Evolutionary conservation across 108 stramenopile genomes (phyloP), one percentile per base, ranked within the genome.

Genomic region (Stephanodiscus triporus): DNA sequence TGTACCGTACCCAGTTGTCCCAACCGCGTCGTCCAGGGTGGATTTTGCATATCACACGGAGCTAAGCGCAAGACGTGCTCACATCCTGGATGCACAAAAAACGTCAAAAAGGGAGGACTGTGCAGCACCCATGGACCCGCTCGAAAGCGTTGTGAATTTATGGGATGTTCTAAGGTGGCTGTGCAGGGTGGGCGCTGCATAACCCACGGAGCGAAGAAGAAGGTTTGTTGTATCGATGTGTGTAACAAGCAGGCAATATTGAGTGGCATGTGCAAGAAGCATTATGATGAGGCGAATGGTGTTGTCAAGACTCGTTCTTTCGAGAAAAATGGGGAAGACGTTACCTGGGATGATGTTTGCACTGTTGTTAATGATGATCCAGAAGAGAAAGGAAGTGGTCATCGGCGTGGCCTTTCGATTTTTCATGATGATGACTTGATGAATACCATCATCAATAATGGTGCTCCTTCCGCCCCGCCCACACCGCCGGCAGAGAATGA

Each of bases 21-120:
- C 11, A 95, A 95, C 66, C 88, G 94, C 37, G 94, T 95, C 26
- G 94, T 95, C 55, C 94, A 95, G 79, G 94, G 94, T 50, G 94
- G 94, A 34, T 72, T 88, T 2, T 95, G 94, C 66, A 95, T 95
- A 34, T 45, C 87, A 0, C 94, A 95, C 57, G 94, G 94, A 1
- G 94, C 94, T 2, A 91, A 89, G 75, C 86, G 94, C 10, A 95
- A 95, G 68, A 80, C 62, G 16, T 95, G 94, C 83, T 81, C 83
- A 42, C 87, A 91, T 60, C 90, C 91, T 4, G 91, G 89, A 13
- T 95, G 94, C 57, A 85, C 65, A 20, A 95, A 95, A 73, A 89
- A 95, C 72, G 94, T 95, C 20, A 95, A 95, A 56, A 92, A 91
- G 38, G 87, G 85, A 29, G 94, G 94, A 23, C 51, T 90, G 16